A percentile compares a stretch with the other conserved stretches of the same genome.
phyloP scores from a whole-genome alignment of 2,329 filamentous ascomycete species.

The Phyllosticta ampelicida region DNA sequence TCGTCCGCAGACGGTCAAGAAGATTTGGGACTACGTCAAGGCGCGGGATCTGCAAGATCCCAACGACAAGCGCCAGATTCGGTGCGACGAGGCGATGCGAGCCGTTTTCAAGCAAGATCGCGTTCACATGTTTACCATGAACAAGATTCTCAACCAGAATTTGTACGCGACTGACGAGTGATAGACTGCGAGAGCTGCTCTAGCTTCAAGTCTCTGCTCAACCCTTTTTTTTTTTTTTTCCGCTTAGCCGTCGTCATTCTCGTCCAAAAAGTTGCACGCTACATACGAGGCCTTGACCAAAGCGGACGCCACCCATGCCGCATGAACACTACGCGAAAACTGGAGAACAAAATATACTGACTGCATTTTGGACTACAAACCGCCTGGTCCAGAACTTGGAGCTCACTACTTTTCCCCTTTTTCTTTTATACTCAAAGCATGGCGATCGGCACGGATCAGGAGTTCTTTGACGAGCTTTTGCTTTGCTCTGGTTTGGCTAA shows the following conservation, averaged over 20 bases:
- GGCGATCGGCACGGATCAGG: conserved; percentile 7
- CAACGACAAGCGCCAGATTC: conserved; percentile 80
- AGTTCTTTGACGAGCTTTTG: conserved; percentile 2
- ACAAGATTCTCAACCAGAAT: conserved; percentile 85
- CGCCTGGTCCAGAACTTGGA: not conserved
- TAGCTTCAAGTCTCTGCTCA: not conserved
- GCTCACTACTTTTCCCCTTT: not conserved
- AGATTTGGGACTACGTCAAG: conserved; percentile 93
- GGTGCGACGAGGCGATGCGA: conserved; percentile 83
- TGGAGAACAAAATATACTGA: not conserved
- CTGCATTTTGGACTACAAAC: not conserved
- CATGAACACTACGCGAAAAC: not conserved
- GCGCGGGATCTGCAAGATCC: conserved; percentile 81
- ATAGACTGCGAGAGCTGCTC: not conserved
- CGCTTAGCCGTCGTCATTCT: not conserved
- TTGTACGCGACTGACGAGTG: conserved; percentile 74
- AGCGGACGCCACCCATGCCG: not conserved
- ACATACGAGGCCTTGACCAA: not conserved
- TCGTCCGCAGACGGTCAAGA: conserved; percentile 90
- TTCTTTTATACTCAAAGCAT: conserved; percentile 3
- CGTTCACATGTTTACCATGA: conserved; percentile 99
- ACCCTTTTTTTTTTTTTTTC: too few relatives aligned
- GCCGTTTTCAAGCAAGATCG: conserved; percentile 83
- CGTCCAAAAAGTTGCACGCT: not conserved
- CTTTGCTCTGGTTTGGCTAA: not conserved